Percentiles rank a stretch among this genome's conserved stretches.
Conservation (phyloP, 352 stramenopile genomes). For the Globisporangium perplexum region DNA sequence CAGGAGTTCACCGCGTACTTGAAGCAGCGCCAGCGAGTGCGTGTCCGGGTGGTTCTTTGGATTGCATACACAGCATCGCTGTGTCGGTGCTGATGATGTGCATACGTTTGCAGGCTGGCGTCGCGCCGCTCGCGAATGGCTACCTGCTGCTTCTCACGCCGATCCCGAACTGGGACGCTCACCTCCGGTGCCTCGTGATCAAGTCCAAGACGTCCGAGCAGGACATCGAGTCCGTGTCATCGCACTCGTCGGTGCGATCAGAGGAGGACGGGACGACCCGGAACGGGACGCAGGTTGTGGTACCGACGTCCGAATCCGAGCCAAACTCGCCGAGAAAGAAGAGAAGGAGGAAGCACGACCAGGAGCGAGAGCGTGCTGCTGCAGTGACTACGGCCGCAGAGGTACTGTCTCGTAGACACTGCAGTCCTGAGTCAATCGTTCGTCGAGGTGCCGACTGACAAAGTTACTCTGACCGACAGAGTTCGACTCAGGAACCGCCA, state of each 20-base stretch:
- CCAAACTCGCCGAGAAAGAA: conserved; percentile 3
- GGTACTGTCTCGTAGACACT: not conserved
- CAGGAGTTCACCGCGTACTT: conserved; percentile 46
- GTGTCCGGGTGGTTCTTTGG: not conserved
- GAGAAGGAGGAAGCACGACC: not conserved
- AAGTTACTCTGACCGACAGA: not conserved
- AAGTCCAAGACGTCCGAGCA: conserved; percentile 24
- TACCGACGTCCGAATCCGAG: not conserved
- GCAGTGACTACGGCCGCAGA: not conserved
- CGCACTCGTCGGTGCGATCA: not conserved
- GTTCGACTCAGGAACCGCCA: not conserved
- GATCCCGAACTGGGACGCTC: conserved; percentile 25
- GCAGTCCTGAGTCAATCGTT: not conserved
- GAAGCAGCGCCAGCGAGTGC: conserved; percentile 42
- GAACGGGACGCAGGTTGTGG: not conserved
- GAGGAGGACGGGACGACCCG: not conserved
- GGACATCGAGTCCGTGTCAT: conserved; percentile 1
- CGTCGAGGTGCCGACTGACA: not conserved
- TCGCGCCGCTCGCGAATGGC: conserved; percentile 35
- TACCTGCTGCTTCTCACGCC: conserved; percentile 51
- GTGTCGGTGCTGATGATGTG: not conserved
- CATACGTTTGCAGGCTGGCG: conserved; percentile 35
- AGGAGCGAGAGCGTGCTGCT: not conserved
- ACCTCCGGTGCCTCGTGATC: conserved; percentile 48
- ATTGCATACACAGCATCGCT: not conserved